Conservation (phyloP, 2,329 filamentous ascomycete species). For the Arthrobotrys sinensis region DNA sequence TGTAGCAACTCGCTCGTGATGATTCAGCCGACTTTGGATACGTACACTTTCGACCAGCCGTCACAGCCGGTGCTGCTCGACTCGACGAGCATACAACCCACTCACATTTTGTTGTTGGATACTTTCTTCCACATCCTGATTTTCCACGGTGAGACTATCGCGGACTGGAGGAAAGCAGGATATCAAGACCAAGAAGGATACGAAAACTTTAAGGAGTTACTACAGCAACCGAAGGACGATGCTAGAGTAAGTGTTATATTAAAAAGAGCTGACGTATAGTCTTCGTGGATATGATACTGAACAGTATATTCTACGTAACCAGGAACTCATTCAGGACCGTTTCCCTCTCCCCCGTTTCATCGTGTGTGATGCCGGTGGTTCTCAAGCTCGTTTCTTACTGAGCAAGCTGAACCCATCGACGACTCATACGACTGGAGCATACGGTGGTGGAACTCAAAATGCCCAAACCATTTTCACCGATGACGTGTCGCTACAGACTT, state of each 20-base stretch:
- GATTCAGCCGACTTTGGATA: conserved; percentile 98
- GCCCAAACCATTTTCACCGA: conserved; percentile 99
- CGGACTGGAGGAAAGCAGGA: conserved; percentile 96
- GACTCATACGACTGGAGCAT: conserved; percentile 92
- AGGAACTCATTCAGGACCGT: conserved; percentile 96
- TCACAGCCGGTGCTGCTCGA: conserved; percentile 94
- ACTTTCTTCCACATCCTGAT: conserved; percentile 99
- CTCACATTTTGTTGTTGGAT: conserved; percentile 92
- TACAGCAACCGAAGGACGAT: conserved; percentile 96
- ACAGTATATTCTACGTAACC: conserved; percentile 17
- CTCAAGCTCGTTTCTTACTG: conserved; percentile 94
- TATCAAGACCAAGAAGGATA: conserved; percentile 99
- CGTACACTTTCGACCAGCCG: conserved; percentile 96
- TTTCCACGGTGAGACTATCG: conserved; percentile 98
- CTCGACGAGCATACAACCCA: conserved; percentile 94
- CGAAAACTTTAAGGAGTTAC: conserved; percentile 89
- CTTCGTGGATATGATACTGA: conserved; percentile 26
- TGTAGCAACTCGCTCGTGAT: conserved; percentile 97
- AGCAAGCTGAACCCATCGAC: conserved; percentile 98
- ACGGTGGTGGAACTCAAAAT: conserved; percentile 88
- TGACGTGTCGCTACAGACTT: conserved; percentile 96
- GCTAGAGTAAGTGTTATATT: conserved; percentile 78
- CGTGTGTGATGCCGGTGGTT: conserved; percentile 97
- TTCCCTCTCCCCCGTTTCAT: conserved; percentile 99
- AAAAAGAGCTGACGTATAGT: conserved; percentile 6